phyloP scores from a whole-genome alignment of 371 early-diverging fungal species.

The Capniomyces stellatus region DNA sequence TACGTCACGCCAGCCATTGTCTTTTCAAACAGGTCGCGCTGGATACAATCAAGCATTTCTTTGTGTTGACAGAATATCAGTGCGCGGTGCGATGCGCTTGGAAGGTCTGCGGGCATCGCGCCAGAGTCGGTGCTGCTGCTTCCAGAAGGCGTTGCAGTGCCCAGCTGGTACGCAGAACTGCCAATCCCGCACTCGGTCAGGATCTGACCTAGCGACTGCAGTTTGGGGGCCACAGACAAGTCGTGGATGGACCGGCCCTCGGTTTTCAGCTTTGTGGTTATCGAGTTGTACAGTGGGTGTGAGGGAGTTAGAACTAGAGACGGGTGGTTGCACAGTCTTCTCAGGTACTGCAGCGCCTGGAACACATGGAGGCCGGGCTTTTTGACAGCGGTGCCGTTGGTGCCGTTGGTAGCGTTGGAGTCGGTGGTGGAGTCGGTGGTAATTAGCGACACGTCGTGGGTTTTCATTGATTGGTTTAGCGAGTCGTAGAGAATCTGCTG shows the following conservation, averaged over 20 bases:
- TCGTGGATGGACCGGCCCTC: constrained; percentile 55
- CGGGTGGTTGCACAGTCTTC: constrained; percentile 94
- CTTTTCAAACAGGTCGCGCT: constrained; percentile 64
- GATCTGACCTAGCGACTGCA: constrained; percentile 71
- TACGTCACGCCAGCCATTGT: constrained; percentile 79
- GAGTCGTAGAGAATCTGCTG: constrained; percentile 40
- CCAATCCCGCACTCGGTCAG: constrained; percentile 89
- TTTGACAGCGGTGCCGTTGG: constrained; percentile 6
- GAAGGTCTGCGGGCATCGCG: background rate
- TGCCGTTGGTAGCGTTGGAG: constrained; percentile 9
- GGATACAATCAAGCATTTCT: constrained; percentile 92
- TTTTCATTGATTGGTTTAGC: constrained; percentile 28
- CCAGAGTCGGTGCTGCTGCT: constrained; percentile 7
- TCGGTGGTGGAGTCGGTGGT: constrained; percentile 15
- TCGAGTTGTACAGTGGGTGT: constrained; percentile 61
- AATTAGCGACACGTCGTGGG: too few relatives aligned
- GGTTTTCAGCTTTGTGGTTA: constrained; percentile 36
- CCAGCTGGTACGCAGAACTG: constrained; percentile 9
- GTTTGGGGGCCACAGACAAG: constrained; percentile 80
- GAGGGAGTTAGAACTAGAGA: constrained; percentile 63
- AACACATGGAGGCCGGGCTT: constrained; percentile 71
- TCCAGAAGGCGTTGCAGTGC: constrained; percentile 27
- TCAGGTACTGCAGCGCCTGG: constrained; percentile 89
- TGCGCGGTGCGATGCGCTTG: constrained; percentile 55
- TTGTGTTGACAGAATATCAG: constrained; percentile 96